Base-by-base conservation (phyloP, 805 yeast species). In the Soucietia sequanensis region DNA sequence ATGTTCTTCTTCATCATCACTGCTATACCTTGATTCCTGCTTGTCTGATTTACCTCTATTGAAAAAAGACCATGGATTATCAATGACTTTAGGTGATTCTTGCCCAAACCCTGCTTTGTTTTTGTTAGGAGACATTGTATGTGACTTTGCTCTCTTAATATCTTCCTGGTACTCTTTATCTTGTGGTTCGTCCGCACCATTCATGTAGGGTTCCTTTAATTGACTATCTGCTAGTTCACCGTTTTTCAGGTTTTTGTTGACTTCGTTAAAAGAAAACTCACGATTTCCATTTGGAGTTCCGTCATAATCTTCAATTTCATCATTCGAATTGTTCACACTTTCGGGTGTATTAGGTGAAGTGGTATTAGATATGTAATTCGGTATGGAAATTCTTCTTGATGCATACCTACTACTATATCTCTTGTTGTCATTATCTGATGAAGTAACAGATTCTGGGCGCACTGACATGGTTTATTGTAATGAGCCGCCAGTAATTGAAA, bases 61-160 rank as follows among this genome's bases (percentile, higher is more conserved):
- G 41, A 61, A 60, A 35, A 63, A 60, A 8, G 53, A 42, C 42
- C 63, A 51, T 0, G 70, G 47, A 35, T 65, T 65, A n/a, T 56
- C 52, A 6, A 63, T 42, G 2, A 49, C 37, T 23, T 50, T 50
- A 11, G 60, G 54, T 1, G 53, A 38, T 13, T 50, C 54, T 20
- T 39, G 37, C 3, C 47, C 47, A 20, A 46, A 5, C n/a, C 34
- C 17, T 16, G 26, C 13, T 15, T 24, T 11, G 24, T 27, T 15
- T 19, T 27, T 23, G 17, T 19, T 26, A 11, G 16, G 31, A 13
- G 31, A 17, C 18, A 27, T 14, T 18, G 21, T 21, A 9, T 21
- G 23, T 8, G 23, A 21, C 23, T 21, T 21, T 8, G 11, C 23
- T 21, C 23, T 8, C 11, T 21, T 11, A 9, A 21, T 21, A 21